Conservation (phyloP, 192 early-diverging fungal species). For the Coemansia sp. region DNA sequence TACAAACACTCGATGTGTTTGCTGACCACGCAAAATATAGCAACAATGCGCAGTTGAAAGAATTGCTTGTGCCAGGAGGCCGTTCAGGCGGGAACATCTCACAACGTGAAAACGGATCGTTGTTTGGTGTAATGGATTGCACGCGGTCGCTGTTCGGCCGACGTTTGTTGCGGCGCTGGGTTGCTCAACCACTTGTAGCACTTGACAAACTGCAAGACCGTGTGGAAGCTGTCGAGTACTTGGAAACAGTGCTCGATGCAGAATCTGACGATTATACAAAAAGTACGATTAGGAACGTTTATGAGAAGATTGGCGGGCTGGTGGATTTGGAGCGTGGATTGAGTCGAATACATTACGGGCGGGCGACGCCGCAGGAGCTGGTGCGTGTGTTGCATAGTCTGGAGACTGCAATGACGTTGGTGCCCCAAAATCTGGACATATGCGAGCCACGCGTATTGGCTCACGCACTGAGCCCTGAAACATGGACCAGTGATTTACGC, state of each 20-base stretch:
- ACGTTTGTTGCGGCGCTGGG: slow-evolving; percentile 74
- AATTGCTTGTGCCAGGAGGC: slow-evolving; percentile 14
- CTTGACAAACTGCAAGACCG: slow-evolving; percentile 65
- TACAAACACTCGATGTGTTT: slow-evolving; percentile 89
- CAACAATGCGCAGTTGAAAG: slow-evolving; percentile 13
- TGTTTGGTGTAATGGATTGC: slow-evolving; percentile 80
- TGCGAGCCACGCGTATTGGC: slow-evolving; percentile 26
- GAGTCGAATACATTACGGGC: slow-evolving; percentile 80
- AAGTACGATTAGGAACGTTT: slow-evolving; percentile 39
- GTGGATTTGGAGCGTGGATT: slow-evolving; percentile 94
- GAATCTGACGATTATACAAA: slow-evolving; percentile 19
- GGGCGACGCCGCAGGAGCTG: slow-evolving; percentile 82
- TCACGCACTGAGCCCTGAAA: slow-evolving; percentile 40
- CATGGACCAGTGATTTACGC: slow-evolving; percentile 39
- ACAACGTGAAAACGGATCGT: slow-evolving; percentile 65
- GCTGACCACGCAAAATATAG: slow-evolving; percentile 61
- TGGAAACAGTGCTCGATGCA: slow-evolving; percentile 55
- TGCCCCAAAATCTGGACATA: slow-evolving; percentile 13
- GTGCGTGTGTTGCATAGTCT: slow-evolving; percentile 65
- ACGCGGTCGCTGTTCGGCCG: slow-evolving; percentile 91
- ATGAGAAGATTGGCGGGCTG: slow-evolving; percentile 55
- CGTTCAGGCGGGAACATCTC: slow-evolving; percentile 12
- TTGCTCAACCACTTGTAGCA: slow-evolving; percentile 82
- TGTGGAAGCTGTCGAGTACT: slow-evolving; percentile 78
- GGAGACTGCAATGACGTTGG: slow-evolving; percentile 38